These are phyloP conservation scores for Patellifolia procumbens DNA, from an alignment of 179 eudicot species.

Conservation along the genomic window DNA sequence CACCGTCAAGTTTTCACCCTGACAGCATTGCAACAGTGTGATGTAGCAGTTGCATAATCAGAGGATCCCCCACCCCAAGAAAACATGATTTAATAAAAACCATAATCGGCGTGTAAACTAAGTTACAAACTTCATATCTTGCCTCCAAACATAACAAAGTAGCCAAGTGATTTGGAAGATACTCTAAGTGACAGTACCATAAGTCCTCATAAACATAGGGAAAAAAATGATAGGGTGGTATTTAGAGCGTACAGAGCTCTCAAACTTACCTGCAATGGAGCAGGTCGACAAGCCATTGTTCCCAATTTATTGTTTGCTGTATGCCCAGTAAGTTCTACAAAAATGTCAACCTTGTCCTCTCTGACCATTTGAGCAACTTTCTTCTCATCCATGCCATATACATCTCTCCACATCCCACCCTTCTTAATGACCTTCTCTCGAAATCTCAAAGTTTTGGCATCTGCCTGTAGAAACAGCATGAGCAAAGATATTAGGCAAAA, in stretches of 20 bases:
- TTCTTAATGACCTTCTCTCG: constrained; percentile 80
- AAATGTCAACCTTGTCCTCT: constrained; percentile 92
- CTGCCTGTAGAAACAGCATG: constrained; percentile 67
- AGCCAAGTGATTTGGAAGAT: neutral
- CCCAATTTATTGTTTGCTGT: constrained; percentile 98
- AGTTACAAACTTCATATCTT: neutral
- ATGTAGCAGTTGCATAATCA: neutral
- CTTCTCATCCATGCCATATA: constrained; percentile 95
- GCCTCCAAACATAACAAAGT: neutral
- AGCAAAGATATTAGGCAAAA: constrained; percentile 21
- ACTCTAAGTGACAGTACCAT: neutral
- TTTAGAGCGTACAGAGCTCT: neutral
- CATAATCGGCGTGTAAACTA: neutral
- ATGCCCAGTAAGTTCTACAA: constrained; percentile 99
- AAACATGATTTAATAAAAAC: neutral
- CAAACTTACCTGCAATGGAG: constrained; percentile 85
- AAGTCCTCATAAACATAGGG: neutral
- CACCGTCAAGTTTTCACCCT: neutral
- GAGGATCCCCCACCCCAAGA: neutral
- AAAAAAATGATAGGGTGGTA: neutral
- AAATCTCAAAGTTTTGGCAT: constrained; percentile 88
- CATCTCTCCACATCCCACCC: constrained; percentile 98
- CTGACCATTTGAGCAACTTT: constrained; percentile 92
- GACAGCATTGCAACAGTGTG: neutral
- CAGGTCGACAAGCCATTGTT: constrained; percentile 98